Base-by-base conservation (phyloP, 345 rosid genomes). In the Acer yangbiense region DNA sequence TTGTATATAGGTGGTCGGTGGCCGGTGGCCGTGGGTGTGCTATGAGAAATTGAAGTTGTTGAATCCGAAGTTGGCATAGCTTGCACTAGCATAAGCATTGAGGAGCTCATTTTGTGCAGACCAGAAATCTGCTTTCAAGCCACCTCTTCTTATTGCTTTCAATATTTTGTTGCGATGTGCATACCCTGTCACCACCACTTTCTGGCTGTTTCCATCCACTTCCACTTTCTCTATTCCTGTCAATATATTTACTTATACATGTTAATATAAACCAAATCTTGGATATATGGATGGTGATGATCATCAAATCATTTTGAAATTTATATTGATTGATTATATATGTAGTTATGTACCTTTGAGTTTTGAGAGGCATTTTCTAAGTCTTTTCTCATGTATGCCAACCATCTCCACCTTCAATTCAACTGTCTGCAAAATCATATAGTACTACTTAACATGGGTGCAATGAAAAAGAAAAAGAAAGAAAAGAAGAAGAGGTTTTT, bases 171-270 rank as follows among this genome's bases (percentile, higher is more conserved):
- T 86, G 16, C 82, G 64, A 32, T 86, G 85, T 35, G 82, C 85
- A 70, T 83, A 86, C 18, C 85, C 83, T 65, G 87, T 86, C 0
- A 86, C 89, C 46, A 65, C 73, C 65, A 86, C 89, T 71, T 86
- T 86, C 75, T 86, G 79, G 25, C 83, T 77, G 14, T 58, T 79
- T 0, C 67, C 89, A 78, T 86, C 89, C 79, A 86, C 89, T 68
- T 86, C 87, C 62, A 86, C 89, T 73, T 82, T 86, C 87, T 86
- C 89, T 77, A 86, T 83, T 60, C 89, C 89, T 86, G 85, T 21
- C 1, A 39, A 3, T 35, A 4, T 4, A 35, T 4, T 4, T 35
- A 35, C 39, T 35, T 4, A 4, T 4, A 35, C 39, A 35, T 35
- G 39, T 35, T 35, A 32, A 17, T 13, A 50, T 4, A 17, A 18